Conservation (phyloP, 1,284 basidiomycete species). For the Phenoliferia sp. region DNA sequence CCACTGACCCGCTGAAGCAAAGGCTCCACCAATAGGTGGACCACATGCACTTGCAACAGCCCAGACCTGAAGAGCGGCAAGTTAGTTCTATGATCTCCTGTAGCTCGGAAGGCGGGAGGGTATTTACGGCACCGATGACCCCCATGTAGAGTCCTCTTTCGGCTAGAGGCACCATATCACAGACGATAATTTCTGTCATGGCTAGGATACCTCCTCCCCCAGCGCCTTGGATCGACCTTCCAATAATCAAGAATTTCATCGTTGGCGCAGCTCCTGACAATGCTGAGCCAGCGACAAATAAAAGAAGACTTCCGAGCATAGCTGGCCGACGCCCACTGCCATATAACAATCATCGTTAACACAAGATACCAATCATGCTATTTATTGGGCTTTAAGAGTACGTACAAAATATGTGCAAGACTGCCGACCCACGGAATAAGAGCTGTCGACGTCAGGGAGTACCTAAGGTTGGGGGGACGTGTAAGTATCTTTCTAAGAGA, state of each 20-base stretch:
- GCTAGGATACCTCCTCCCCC: slow-evolving; percentile 36
- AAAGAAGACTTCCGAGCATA: slow-evolving; percentile 33
- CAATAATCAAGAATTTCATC: slow-evolving; percentile 39
- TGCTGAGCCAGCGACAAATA: slow-evolving; percentile 42
- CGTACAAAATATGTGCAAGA: slow-evolving; percentile 32
- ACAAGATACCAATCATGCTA: not conserved
- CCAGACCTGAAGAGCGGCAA: too few relatives aligned
- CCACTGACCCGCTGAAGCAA: slow-evolving; percentile 45
- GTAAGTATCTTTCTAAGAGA: not conserved
- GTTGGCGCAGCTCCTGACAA: slow-evolving; percentile 41
- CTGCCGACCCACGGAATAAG: slow-evolving; percentile 35
- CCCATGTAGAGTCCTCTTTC: slow-evolving; percentile 33
- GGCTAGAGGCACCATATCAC: slow-evolving; percentile 31
- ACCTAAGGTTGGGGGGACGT: not conserved
- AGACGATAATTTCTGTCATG: slow-evolving; percentile 30
- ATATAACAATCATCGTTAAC: not conserved
- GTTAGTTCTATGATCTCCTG: too few relatives aligned
- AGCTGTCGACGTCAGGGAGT: slow-evolving; percentile 35
- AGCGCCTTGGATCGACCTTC: slow-evolving; percentile 41
- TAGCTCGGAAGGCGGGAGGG: too few relatives aligned
- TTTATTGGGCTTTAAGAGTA: too few relatives aligned
- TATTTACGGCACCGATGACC: slow-evolving; percentile 29
- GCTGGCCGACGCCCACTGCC: slow-evolving; percentile 32
- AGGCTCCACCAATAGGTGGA: slow-evolving; percentile 45
- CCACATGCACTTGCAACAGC: slow-evolving; percentile 25